phyloP scores from a whole-genome alignment of 495 filamentous ascomycete species.

The Recurvomyces mirabilis region DNA sequence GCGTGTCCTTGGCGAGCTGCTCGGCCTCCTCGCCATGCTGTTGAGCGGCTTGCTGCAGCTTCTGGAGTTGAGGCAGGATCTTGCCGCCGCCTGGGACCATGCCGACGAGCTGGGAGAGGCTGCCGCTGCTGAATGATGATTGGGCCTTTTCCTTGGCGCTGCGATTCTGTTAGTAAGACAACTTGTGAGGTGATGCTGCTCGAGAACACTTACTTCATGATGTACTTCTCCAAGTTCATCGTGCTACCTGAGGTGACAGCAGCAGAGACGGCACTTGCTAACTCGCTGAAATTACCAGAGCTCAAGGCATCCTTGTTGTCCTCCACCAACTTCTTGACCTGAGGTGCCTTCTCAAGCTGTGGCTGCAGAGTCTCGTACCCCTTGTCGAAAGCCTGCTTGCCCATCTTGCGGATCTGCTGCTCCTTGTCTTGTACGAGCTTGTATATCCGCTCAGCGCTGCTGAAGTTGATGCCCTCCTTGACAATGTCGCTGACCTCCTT shows the following conservation, averaged over 20 bases:
- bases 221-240: conserved; percentile 46
- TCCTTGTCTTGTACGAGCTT: conserved; percentile 54
- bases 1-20: conserved; percentile 48
- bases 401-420: conserved; percentile 47
- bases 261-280: conserved; percentile 43
- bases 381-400: conserved; percentile 54
- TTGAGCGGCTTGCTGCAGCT: conserved; percentile 42
- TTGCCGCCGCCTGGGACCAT: conserved; percentile 44
- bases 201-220: conserved; percentile 29
- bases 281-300: conserved; percentile 43
- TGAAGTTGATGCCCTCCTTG: conserved; percentile 39
- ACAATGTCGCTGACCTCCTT: conserved; percentile 45
- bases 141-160: conserved; percentile 16
- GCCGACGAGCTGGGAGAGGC: conserved; percentile 30
- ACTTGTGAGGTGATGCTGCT: background rate
- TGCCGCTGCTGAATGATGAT: background rate
- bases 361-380: conserved; percentile 50
- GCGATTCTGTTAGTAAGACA: background rate
- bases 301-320: conserved; percentile 50
- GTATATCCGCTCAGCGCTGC: conserved; percentile 41
- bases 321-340: conserved; percentile 52
- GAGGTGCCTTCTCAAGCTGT: conserved; percentile 53
- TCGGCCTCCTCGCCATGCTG: conserved; percentile 51
- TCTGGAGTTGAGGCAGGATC: conserved; percentile 44
- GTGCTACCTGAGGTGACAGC: conserved; percentile 44